Base-by-base conservation (phyloP, 768 basidiomycete genomes). In the Gloeophyllum trabeum region DNA sequence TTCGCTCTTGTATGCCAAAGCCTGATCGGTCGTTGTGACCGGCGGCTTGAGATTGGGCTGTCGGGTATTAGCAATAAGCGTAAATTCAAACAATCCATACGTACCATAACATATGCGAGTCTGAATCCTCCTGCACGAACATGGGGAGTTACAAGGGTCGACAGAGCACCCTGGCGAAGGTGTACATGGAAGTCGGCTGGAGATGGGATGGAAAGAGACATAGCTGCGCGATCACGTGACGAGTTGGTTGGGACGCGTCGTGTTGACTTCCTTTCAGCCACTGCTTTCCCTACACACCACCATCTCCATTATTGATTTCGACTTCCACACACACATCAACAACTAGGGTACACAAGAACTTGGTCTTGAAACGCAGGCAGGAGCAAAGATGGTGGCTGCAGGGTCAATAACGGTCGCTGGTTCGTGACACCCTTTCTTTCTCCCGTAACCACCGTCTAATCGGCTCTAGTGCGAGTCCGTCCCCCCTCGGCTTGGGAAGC, bases 171-270 rank as follows among this genome's bases (percentile, higher is more conserved):
- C 58, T 98, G 90, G 32, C 96, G 79, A 22, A 99, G 78, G 60
- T 99, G 94, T 50, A 97, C 93, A 66, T 99, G 96, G 56, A 96
- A 94, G 66, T 92, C 90, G 24, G 87, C 83, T 13, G 90, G 88
- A 16, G 28, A 32, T 10, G 28, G 10, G 10, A 32, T 32, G 28
- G 28, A 10, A 10, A 32, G 28, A 32, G 16, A 32, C 46, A 23
- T 19, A 28, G 25, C 22, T 16, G 39, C 49, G 45, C 51, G 51
- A 28, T 47, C 51, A 53, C 45, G 54, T 54, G 53, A 48, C 39
- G 24, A 16, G 34, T 35, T 35, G 43, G 42, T 43, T 43, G 43
- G 48, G 44, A 42, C 51, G 24, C 43, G 48, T 32, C 28, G 28
- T 16, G 28, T 32, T 32, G n/a, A n/a, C n/a, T n/a, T n/a, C n/a